Evolutionary conservation across 129 eudicot species (phyloP).

Genomic region (Helianthus tuberosus): DNA sequence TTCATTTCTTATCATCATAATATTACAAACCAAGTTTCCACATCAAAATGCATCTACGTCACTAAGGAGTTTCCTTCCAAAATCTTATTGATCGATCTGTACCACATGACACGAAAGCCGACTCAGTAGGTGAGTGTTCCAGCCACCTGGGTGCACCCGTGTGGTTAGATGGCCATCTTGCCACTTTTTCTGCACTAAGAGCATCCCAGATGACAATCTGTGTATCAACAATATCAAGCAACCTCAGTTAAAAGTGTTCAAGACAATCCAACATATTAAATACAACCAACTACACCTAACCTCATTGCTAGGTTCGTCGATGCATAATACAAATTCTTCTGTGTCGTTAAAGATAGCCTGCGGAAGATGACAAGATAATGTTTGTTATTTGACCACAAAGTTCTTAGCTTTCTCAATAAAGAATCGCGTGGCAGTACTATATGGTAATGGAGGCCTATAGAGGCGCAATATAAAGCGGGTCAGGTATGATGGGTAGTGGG

Average conservation of each 20-base stretch:
- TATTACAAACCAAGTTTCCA: slow-evolving; percentile 13
- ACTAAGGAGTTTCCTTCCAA: slow-evolving; percentile 70
- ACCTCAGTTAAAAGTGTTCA: not conserved
- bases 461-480: not conserved
- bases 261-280: slow-evolving; percentile 2
- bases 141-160: slow-evolving; percentile 81
- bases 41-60: not conserved
- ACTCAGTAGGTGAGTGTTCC: slow-evolving; percentile 77
- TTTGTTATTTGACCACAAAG: not conserved
- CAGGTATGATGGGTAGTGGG: not conserved
- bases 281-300: slow-evolving; percentile 33
- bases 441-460: not conserved
- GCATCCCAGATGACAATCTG: slow-evolving; percentile 94
- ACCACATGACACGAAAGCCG: slow-evolving; percentile 79
- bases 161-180: slow-evolving; percentile 81
- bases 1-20: slow-evolving; percentile 4
- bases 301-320: slow-evolving; percentile 88
- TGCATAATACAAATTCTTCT: slow-evolving; percentile 68
- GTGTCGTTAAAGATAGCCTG: slow-evolving; percentile 86
- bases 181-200: slow-evolving; percentile 74
- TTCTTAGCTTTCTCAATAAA: not conserved
- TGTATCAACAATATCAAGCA: slow-evolving; percentile 2
- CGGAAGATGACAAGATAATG: slow-evolving; percentile 1
- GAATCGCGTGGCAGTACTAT: not conserved
- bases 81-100: slow-evolving; percentile 69